Evolutionary conservation across 1,284 basidiomycete genomes (phyloP), one percentile per base, ranked within the genome.

Genomic region (Leccinum colubrinum): DNA sequence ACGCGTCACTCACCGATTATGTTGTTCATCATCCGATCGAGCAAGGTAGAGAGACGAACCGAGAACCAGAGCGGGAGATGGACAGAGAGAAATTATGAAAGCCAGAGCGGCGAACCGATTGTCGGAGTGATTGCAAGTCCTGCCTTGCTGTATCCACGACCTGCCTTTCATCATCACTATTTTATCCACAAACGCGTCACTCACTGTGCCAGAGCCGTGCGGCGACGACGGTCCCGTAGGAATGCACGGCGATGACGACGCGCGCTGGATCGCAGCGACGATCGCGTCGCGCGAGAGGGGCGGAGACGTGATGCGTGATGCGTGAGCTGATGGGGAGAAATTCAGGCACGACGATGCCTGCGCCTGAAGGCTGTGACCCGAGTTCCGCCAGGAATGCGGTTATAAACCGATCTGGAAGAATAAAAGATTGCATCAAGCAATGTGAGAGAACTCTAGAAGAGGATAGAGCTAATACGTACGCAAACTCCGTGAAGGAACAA

Each of bases 401-500:
- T 79, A 81, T 43, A 88, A 72, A 20, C 87, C 87, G 59, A 89
- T 86, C 86, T 86, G 62, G 51, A 53, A 53, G 9, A 17, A 27
- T 4, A 17, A 33, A n/a, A 20, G 27, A 27, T 27, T 27, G 27
- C 27, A 27, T 17, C 25, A 33, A 27, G 20, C 6, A 6, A 52
- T 8, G 7, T 17, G 25, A 53, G 51, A 15, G 25, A 53, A 15
- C n/a, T 4, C n/a, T 0, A 53, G 27, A 33, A 25, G 22, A 51
- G 7, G 25, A 51, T 22, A 8, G 7, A 14, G 5, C 14, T 25
- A 5, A 33, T 12, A 60, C 83, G 14, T 73, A 87, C 85, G 5
- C 87, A 87, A 27, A 88, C 84, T 9, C 86, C 87, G 62, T 89
- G 87, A 0, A 89, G 69, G 67, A 89, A 87, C 9, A 88, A 69